These are phyloP conservation scores for Claviceps paspali DNA, from an alignment of 2,329 filamentous ascomycete species.

Conservation along the genomic window DNA sequence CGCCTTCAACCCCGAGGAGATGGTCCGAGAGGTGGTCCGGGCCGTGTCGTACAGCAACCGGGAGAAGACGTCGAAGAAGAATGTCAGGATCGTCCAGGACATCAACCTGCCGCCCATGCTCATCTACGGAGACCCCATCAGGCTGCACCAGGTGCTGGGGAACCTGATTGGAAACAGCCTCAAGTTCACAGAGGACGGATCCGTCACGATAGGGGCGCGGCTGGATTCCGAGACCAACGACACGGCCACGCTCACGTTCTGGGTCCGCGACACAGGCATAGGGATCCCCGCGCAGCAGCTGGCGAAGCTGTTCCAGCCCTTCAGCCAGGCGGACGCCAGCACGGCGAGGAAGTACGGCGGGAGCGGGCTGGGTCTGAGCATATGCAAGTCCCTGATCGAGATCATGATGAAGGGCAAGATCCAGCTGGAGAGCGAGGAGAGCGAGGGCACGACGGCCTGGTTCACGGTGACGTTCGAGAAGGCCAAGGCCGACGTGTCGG, in stretches of 20 bases:
- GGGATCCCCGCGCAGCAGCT: slow-evolving; percentile 74
- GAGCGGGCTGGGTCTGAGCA: slow-evolving; percentile 78
- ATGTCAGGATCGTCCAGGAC: slow-evolving; percentile 51
- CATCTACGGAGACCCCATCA: slow-evolving; percentile 50
- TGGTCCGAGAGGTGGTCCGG: slow-evolving; percentile 51
- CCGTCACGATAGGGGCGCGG: slow-evolving; percentile 66
- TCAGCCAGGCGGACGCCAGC: slow-evolving; percentile 82
- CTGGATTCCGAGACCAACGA: slow-evolving; percentile 57
- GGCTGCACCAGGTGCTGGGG: slow-evolving; percentile 53
- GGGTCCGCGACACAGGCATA: slow-evolving; percentile 80
- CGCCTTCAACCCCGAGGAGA: slow-evolving; percentile 51
- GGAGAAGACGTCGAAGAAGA: slow-evolving; percentile 45
- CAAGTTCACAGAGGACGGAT: slow-evolving; percentile 81
- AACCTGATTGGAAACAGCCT: slow-evolving; percentile 87
- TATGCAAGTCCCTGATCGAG: slow-evolving; percentile 88
- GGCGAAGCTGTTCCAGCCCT: slow-evolving; percentile 77
- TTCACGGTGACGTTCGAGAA: slow-evolving; percentile 83
- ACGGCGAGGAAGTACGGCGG: slow-evolving; percentile 85
- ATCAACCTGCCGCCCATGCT: slow-evolving; percentile 62
- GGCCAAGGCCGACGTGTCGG: slow-evolving; percentile 45
- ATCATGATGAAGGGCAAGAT: slow-evolving; percentile 82
- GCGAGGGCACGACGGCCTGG: slow-evolving; percentile 53
- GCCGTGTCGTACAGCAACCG: slow-evolving; percentile 51
- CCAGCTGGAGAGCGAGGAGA: slow-evolving; percentile 61
- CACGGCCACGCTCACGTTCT: slow-evolving; percentile 63